A percentile compares a stretch with the other conserved stretches of the same genome.
Conservation (phyloP, 768 basidiomycete species). For the Auriculariales sp. region DNA sequence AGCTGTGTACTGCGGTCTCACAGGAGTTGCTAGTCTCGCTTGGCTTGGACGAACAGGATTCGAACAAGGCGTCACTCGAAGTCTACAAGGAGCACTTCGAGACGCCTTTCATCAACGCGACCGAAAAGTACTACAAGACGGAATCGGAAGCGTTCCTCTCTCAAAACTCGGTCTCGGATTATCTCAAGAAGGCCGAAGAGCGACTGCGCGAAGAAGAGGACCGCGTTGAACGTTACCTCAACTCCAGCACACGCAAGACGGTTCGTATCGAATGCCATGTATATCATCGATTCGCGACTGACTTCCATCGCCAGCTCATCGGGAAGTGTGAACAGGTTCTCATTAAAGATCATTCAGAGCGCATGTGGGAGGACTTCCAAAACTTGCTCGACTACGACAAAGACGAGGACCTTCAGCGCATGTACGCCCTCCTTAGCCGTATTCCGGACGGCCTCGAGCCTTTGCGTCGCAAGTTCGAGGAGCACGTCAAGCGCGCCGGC, state of each 20-base stretch:
- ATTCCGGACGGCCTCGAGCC: conserved; percentile 87
- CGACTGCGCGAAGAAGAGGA: conserved; percentile 89
- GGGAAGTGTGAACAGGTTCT: conserved; percentile 74
- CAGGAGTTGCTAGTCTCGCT: conserved; percentile 45
- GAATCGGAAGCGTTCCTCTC: conserved; percentile 86
- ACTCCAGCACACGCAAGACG: conserved; percentile 74
- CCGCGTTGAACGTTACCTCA: conserved; percentile 85
- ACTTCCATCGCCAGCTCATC: conserved; percentile 16
- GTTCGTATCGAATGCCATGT: too few species aligned
- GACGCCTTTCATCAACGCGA: conserved; percentile 72
- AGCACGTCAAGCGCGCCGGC: conserved; percentile 88
- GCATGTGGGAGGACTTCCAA: conserved; percentile 93
- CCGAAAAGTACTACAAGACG: conserved; percentile 80
- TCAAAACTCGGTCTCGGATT: conserved; percentile 82
- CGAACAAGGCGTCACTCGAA: conserved; percentile 84
- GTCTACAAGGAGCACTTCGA: conserved; percentile 91
- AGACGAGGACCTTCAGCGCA: conserved; percentile 85
- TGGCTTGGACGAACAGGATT: conserved; percentile 83
- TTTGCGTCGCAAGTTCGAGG: conserved; percentile 81
- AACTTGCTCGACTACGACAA: conserved; percentile 81
- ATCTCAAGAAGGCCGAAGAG: conserved; percentile 88
- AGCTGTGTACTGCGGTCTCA: not conserved
- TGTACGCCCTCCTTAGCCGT: conserved; percentile 85
- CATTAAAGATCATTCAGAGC: conserved; percentile 68
- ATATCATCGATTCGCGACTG: conserved; percentile 30